Conservation (phyloP, 257 asterid genomes). For the Fraxinus anomala region DNA sequence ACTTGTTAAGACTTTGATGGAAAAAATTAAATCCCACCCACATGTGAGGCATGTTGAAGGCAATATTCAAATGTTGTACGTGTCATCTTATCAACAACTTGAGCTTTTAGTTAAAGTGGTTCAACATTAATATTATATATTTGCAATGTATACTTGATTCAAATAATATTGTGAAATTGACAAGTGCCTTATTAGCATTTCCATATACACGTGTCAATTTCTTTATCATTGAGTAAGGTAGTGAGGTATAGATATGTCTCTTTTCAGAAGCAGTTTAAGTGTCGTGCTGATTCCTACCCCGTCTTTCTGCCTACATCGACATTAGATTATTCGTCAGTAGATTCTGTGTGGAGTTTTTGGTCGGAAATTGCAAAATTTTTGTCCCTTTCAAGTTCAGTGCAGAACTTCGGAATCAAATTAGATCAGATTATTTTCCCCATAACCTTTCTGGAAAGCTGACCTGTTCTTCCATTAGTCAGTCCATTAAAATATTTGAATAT, state of each 20-base stretch:
- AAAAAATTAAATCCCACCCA: neutral
- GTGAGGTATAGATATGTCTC: neutral
- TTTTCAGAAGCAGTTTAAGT: neutral
- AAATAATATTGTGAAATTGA: neutral
- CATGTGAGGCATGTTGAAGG: neutral
- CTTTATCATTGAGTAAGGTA: neutral
- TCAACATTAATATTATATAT: neutral
- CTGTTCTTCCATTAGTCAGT: neutral
- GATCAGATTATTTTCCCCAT: neutral
- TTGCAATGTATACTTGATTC: neutral
- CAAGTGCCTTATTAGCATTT: neutral
- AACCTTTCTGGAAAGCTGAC: neutral
- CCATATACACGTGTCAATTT: neutral
- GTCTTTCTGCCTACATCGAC: neutral
- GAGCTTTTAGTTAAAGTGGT: neutral
- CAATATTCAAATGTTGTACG: neutral
- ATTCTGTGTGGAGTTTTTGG: neutral
- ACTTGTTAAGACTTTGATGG: neutral
- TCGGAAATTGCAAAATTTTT: neutral
- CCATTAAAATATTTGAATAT: neutral
- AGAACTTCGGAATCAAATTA: neutral
- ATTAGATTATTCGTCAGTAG: neutral
- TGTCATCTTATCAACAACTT: neutral
- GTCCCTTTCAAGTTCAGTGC: neutral
- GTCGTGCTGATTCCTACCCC: neutral